These are phyloP conservation scores for Zygotorulaspora florentina DNA, from an alignment of 805 yeast species.

Conservation along the genomic window DNA sequence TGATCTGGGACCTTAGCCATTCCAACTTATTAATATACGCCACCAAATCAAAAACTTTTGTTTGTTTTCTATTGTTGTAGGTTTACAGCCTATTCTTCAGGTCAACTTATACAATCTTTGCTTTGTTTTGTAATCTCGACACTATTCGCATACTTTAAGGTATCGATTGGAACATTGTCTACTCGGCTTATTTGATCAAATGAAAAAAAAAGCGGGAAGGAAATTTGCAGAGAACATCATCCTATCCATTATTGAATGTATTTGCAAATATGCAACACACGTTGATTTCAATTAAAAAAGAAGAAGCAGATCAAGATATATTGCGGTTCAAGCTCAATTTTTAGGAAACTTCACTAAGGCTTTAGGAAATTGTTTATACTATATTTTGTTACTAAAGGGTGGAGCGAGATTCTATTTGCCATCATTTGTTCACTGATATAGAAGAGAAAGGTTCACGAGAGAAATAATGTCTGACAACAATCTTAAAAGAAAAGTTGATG, in stretches of 20 bases:
- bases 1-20: slow-evolving; percentile 2
- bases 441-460: neutral
- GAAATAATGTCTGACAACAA: slow-evolving; percentile 44
- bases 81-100: too few species aligned
- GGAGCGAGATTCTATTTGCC: neutral
- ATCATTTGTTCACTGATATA: neutral
- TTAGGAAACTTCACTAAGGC: too few species aligned
- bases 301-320: too few species aligned
- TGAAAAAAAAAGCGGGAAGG: neutral
- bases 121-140: neutral
- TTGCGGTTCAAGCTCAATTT: too few species aligned
- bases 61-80: neutral
- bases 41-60: too few species aligned
- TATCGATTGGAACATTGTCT: neutral
- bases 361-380: too few species aligned
- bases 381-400: too few species aligned
- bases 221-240: neutral
- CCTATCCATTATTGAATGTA: neutral
- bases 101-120: neutral
- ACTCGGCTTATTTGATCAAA: neutral
- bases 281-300: neutral
- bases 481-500: slow-evolving; percentile 61
- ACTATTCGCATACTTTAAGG: neutral
- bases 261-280: neutral
- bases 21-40: neutral